Conservation (phyloP, 352 stramenopile genomes). For the Stramenopiles sp. region DNA sequence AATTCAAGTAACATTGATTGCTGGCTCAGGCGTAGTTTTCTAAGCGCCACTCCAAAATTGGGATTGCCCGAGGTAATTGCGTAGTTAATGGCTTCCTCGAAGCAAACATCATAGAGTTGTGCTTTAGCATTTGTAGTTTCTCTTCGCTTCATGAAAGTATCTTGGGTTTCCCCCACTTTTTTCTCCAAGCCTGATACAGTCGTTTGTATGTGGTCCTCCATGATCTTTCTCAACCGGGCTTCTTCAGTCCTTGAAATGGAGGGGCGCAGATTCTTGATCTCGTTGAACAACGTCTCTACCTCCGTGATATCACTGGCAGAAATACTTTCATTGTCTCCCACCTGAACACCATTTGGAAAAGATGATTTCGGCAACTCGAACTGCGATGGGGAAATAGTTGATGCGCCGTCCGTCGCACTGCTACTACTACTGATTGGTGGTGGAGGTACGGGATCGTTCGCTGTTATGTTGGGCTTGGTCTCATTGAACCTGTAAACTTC, state of each 20-base stretch:
- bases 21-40: not conserved
- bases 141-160: not conserved
- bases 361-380: not conserved
- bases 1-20: not conserved
- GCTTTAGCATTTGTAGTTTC: slow-evolving; percentile 13
- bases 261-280: not conserved
- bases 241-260: not conserved
- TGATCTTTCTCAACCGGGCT: not conserved
- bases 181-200: not conserved
- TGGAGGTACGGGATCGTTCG: not conserved
- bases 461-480: not conserved
- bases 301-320: slow-evolving; percentile 1
- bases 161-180: not conserved
- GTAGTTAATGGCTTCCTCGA: slow-evolving; percentile 5
- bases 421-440: not conserved
- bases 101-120: not conserved
- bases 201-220: slow-evolving; percentile 3
- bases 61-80: slow-evolving; percentile 25
- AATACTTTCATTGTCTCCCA: not conserved
- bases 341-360: not conserved
- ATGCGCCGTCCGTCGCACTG: not conserved
- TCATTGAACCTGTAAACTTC: too few species aligned
- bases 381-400: too few species aligned
- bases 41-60: not conserved
- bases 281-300: slow-evolving; percentile 9